Evolutionary conservation across 2,329 filamentous ascomycete species (phyloP).

Genomic region (Xylariaceae sp.): DNA sequence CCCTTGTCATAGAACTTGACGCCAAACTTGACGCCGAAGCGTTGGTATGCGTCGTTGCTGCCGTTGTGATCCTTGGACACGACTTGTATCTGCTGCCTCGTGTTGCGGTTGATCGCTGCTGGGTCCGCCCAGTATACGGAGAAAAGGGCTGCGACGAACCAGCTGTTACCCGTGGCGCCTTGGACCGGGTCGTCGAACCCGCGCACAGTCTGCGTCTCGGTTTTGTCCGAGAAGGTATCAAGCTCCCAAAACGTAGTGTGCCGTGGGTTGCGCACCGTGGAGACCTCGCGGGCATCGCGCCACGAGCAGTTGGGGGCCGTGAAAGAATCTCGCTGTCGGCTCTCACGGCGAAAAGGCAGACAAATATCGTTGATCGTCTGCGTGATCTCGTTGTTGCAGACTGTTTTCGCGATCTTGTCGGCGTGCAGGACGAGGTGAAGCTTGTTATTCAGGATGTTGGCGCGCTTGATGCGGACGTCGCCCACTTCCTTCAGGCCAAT

Average conservation of each 20-base stretch:
- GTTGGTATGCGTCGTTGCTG: constrained; percentile 6
- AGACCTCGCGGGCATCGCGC: constrained; percentile 36
- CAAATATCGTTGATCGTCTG: constrained; percentile 37
- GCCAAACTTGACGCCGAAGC: constrained; percentile 33
- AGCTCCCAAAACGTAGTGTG: constrained; percentile 32
- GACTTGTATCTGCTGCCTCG: constrained; percentile 13
- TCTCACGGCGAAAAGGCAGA: constrained; percentile 33
- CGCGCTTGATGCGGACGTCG: constrained; percentile 35
- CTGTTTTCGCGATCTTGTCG: constrained; percentile 31
- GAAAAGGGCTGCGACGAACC: constrained; percentile 41
- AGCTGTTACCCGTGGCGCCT: constrained; percentile 38
- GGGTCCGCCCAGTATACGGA: constrained; percentile 42
- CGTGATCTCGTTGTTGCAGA: constrained; percentile 37
- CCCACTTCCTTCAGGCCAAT: constrained; percentile 37
- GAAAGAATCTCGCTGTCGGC: constrained; percentile 30
- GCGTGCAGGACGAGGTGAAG: constrained; percentile 37
- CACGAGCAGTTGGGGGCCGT: constrained; percentile 37
- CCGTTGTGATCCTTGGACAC: constrained; percentile 6
- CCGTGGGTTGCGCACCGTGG: constrained; percentile 33
- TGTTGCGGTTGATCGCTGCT: constrained; percentile 35
- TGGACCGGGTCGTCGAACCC: constrained; percentile 40
- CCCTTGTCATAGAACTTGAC: constrained; percentile 42
- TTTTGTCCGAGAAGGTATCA: constrained; percentile 23
- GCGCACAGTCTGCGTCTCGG: constrained; percentile 21
- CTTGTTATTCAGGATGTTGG: constrained; percentile 42